Evolutionary conservation across 768 basidiomycete genomes (phyloP).

Genomic region (Tricholoma terreum): DNA sequence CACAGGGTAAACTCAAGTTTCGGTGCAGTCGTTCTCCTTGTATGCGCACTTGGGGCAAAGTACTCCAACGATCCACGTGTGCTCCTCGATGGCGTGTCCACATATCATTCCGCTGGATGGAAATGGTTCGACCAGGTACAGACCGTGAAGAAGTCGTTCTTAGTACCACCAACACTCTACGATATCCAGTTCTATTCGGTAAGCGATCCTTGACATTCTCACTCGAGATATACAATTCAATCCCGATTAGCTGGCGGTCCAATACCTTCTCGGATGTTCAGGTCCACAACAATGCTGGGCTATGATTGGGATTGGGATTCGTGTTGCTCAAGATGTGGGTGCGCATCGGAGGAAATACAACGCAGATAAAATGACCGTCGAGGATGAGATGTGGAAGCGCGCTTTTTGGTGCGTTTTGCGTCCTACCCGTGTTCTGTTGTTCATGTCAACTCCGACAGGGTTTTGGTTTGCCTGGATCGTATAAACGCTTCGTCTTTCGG

Average conservation of each 20-base stretch:
- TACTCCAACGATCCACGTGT: conserved; percentile 57
- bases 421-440: background rate
- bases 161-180: conserved; percentile 62
- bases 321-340: conserved; percentile 75
- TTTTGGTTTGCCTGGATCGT: conserved; percentile 52
- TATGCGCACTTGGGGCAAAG: conserved; percentile 69
- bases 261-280: conserved; percentile 54
- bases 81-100: conserved; percentile 34
- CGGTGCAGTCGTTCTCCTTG: conserved; percentile 56
- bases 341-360: conserved; percentile 52
- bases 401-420: conserved; percentile 50
- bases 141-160: conserved; percentile 57
- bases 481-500: conserved; percentile 55
- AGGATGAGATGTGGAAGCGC: conserved; percentile 75
- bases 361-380: conserved; percentile 36
- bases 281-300: conserved; percentile 69
- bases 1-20: conserved; percentile 54
- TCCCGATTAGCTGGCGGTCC: conserved; percentile 42
- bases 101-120: conserved; percentile 54
- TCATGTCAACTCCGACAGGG: conserved; percentile 34
- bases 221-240: conserved; percentile 8
- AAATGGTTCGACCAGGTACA: conserved; percentile 70
- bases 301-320: conserved; percentile 66
- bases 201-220: conserved; percentile 22
- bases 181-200: conserved; percentile 71